phyloP scores from a whole-genome alignment of 2,329 filamentous ascomycete species.

The Phialophora macrospora region DNA sequence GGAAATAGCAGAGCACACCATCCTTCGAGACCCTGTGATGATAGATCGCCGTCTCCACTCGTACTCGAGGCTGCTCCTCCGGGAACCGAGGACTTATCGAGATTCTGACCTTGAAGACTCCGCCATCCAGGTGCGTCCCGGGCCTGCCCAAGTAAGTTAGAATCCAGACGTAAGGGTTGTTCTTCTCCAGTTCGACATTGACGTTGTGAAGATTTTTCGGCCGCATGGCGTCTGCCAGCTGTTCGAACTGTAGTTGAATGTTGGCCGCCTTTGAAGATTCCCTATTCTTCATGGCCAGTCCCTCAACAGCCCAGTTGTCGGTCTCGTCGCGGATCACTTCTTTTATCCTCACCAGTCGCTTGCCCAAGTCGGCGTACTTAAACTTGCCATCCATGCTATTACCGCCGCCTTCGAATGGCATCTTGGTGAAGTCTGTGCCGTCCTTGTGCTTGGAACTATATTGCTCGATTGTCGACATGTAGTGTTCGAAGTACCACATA shows the following conservation, averaged over 20 bases:
- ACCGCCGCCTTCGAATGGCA: constrained; percentile 80
- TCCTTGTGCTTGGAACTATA: constrained; percentile 67
- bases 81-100: constrained; percentile 84
- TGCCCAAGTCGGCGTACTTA: constrained; percentile 75
- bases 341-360: constrained; percentile 71
- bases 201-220: constrained; percentile 70
- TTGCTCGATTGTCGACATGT: constrained; percentile 71
- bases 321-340: constrained; percentile 73
- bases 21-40: constrained; percentile 83
- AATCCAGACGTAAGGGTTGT: constrained; percentile 87
- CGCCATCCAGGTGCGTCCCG: constrained; percentile 91
- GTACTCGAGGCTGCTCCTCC: constrained; percentile 82
- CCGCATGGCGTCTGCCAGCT: constrained; percentile 77
- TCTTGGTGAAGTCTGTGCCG: constrained; percentile 69
- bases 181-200: constrained; percentile 74
- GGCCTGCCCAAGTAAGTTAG: constrained; percentile 88
- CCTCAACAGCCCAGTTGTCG: constrained; percentile 71
- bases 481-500: constrained; percentile 93
- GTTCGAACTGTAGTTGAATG: constrained; percentile 81
- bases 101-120: constrained; percentile 81
- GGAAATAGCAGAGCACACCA: constrained; percentile 80
- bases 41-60: constrained; percentile 79
- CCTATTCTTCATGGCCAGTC: constrained; percentile 64
- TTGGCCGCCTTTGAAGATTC: constrained; percentile 80
- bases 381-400: constrained; percentile 90